Conservation (phyloP, 768 basidiomycete species). For the Mrakia frigida region DNA sequence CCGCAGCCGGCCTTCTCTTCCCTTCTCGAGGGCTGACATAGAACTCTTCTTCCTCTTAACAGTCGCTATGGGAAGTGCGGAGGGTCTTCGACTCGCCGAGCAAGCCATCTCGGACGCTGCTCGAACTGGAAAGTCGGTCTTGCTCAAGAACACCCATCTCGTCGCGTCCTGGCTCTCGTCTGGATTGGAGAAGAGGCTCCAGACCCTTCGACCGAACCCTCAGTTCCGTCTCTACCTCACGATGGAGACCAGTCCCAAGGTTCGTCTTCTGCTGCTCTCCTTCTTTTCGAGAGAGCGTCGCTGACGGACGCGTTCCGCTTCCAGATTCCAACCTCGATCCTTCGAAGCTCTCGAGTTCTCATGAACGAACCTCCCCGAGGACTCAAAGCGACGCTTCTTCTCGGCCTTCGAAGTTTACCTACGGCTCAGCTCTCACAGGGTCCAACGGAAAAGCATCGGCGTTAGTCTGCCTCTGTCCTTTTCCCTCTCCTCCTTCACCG, state of each 20-base stretch:
- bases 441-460: conserved; percentile 82
- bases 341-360: conserved; percentile 88
- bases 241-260: conserved; percentile 69
- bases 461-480: conserved; percentile 64
- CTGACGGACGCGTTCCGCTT: background rate
- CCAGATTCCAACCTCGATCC: conserved; percentile 75
- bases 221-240: conserved; percentile 96
- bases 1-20: background rate
- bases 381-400: conserved; percentile 89
- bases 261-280: background rate
- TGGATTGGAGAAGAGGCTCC: conserved; percentile 87
- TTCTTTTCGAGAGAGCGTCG: background rate
- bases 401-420: conserved; percentile 67
- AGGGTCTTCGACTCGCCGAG: conserved; percentile 93
- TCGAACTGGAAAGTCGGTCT: conserved; percentile 89
- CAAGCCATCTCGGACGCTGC: conserved; percentile 91
- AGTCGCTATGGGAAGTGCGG: conserved; percentile 97
- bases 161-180: conserved; percentile 90
- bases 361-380: conserved; percentile 99
- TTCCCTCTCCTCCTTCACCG: background rate
- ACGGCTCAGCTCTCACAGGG: conserved; percentile 67
- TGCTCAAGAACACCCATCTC: conserved; percentile 95
- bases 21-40: background rate
- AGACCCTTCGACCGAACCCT: conserved; percentile 79
- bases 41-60: background rate